A percentile compares a stretch with the other conserved stretches of the same genome.
phyloP scores from a whole-genome alignment of 345 rosid species.

The Adansonia digitata region DNA sequence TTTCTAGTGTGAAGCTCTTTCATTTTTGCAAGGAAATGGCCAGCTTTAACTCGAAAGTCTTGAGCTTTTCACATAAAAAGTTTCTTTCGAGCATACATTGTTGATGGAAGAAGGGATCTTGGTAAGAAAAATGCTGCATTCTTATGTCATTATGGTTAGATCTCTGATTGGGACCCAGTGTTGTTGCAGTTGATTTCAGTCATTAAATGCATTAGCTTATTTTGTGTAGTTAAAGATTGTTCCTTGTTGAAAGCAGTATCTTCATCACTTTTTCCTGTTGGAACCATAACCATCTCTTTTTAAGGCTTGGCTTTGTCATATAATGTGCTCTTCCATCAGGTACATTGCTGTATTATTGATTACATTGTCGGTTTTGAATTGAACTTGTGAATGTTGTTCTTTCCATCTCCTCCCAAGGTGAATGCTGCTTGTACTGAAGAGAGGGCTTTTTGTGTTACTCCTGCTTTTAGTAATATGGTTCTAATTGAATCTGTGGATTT shows the following conservation, averaged over 20 bases:
- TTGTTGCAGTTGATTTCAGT: slow-evolving; percentile 24
- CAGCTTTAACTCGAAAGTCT: slow-evolving; percentile 29
- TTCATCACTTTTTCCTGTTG: slow-evolving; percentile 16
- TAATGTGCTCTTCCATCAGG: slow-evolving; percentile 22
- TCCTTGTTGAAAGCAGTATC: slow-evolving; percentile 20
- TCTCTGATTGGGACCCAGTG: slow-evolving; percentile 34
- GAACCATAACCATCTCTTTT: slow-evolving; percentile 23
- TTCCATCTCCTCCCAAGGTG: neutral
- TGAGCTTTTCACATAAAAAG: slow-evolving; percentile 24
- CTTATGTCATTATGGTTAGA: slow-evolving; percentile 21
- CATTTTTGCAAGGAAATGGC: slow-evolving; percentile 17
- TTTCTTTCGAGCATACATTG: slow-evolving; percentile 35
- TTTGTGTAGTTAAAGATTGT: slow-evolving; percentile 26
- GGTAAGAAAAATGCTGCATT: slow-evolving; percentile 32
- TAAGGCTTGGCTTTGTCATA: slow-evolving; percentile 8
- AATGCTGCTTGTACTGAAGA: slow-evolving; percentile 5
- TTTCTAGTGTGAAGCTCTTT: slow-evolving; percentile 14
- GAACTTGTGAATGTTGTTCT: neutral
- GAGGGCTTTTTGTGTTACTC: neutral
- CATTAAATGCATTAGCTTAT: slow-evolving; percentile 34
- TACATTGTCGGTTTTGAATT: slow-evolving; percentile 12
- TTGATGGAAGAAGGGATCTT: slow-evolving; percentile 35
- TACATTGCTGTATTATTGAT: slow-evolving; percentile 8
- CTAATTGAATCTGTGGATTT: slow-evolving; percentile 7
- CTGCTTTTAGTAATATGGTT: slow-evolving; percentile 2